Percentiles rank a stretch among this genome's conserved stretches.
These are phyloP conservation scores for Schizothecium vesticola DNA, from an alignment of 495 filamentous ascomycete genomes.

Conservation along the genomic window DNA sequence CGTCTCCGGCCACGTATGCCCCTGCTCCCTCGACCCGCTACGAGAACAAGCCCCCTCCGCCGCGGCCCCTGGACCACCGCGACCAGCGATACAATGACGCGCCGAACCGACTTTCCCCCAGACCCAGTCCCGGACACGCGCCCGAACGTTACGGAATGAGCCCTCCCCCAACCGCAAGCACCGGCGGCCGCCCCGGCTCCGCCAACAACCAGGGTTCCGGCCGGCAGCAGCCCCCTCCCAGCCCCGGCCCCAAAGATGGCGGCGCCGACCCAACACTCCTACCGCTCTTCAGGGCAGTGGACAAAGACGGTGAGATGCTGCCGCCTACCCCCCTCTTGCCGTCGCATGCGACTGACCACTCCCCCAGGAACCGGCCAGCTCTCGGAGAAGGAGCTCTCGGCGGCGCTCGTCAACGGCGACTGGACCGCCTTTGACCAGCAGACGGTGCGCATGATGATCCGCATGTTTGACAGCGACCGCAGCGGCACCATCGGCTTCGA, in stretches of 20 bases:
- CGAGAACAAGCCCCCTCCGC: constrained; percentile 36
- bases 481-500: constrained; percentile 87
- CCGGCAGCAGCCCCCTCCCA: constrained; percentile 58
- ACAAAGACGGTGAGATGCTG: constrained; percentile 60
- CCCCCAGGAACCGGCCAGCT: constrained; percentile 66
- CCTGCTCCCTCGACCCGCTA: constrained; percentile 29
- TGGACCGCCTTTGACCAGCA: constrained; percentile 92
- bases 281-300: constrained; percentile 85
- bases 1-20: constrained; percentile 8
- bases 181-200: constrained; percentile 36
- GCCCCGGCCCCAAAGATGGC: constrained; percentile 54
- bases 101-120: constrained; percentile 9
- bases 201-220: constrained; percentile 46
- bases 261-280: constrained; percentile 68
- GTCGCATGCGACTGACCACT: not conserved
- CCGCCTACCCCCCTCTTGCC: not conserved
- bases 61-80: constrained; percentile 28
- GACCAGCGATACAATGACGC: not conserved
- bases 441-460: constrained; percentile 97
- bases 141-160: constrained; percentile 23
- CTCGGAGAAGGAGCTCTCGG: constrained; percentile 80
- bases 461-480: constrained; percentile 93
- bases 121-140: constrained; percentile 2
- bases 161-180: constrained; percentile 27
- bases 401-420: constrained; percentile 93